Base-by-base conservation (phyloP, 768 basidiomycete species). In the Lepiota brunneoincarnata region DNA sequence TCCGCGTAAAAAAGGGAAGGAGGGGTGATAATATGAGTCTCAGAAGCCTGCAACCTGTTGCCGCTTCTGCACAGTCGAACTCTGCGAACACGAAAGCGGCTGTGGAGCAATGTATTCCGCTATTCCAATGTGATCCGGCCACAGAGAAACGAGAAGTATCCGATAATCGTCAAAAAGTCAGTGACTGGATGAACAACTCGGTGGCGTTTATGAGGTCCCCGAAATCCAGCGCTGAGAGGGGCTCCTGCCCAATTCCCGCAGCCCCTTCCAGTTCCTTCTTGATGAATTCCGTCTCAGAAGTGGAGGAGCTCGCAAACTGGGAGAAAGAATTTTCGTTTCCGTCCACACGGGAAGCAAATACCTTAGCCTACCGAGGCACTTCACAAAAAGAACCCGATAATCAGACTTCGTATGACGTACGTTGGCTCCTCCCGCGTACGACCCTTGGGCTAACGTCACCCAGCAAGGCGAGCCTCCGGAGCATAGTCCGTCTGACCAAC, bases 181-280 rank as follows among this genome's bases (percentile, higher is more conserved):
- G 37, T 23, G 46, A 47, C 6, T 54, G 52, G 44, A 44, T 52
- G n/a, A 44, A n/a, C 37, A 43, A 18, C 26, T 54, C 52, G 43
- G 44, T 37, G 15, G 47, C 53, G 38, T 20, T 18, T 9, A 47
- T 48, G 28, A 26, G 11, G 18, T 54, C 26, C 21, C 37, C 46
- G 36, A 35, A 41, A 36, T 54, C 45, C 9, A 23, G 34, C 24
- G 23, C 26, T 35, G 45, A 35, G 14, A 26, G 45, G 35, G 53
- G 11, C 7, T 34, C 31, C 6, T 10, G 7, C 11, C 31, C 44
- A 40, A 40, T 24, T 35, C 14, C 46, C 40, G 18, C 10, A 17
- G 36, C 45, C 35, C 28, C 53, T 24, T 40, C 4, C 23, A 48
- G 14, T 24, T 18, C 38, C n/a, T 54, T 41, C 35, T 17, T 41